Conservation (phyloP, 345 rosid species). For the Bretschneidera sinensis region DNA sequence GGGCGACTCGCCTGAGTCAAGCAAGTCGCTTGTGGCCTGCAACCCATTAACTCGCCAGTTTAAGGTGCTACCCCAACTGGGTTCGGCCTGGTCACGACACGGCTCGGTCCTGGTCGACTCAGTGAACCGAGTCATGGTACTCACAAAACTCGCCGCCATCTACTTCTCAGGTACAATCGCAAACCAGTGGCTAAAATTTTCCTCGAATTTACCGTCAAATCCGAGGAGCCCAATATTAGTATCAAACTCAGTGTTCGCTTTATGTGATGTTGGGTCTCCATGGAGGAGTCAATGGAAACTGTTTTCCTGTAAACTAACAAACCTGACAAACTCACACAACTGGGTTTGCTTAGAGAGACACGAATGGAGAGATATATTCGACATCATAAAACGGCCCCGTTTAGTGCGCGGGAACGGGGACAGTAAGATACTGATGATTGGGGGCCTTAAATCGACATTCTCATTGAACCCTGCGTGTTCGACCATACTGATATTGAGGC, state of each 20-base stretch:
- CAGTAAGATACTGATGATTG: conserved; percentile 62
- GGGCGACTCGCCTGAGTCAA: conserved; percentile 54
- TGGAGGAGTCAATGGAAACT: conserved; percentile 91
- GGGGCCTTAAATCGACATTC: conserved; percentile 68
- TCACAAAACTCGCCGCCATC: conserved; percentile 70
- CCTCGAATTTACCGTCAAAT: conserved; percentile 79
- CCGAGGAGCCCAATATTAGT: conserved; percentile 74
- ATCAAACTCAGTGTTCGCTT: conserved; percentile 55
- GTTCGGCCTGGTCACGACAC: conserved; percentile 91
- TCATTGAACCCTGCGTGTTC: conserved; percentile 72
- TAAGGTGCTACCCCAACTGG: conserved; percentile 68
- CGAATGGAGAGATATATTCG: conserved; percentile 86
- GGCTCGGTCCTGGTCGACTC: conserved; percentile 78
- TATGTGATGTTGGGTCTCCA: conserved; percentile 87
- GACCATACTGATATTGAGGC: conserved; percentile 66
- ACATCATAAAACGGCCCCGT: conserved; percentile 77
- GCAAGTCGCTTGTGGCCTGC: conserved; percentile 66
- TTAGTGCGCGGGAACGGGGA: conserved; percentile 54
- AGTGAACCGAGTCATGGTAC: conserved; percentile 64
- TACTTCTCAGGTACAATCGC: conserved; percentile 41
- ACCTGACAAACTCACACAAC: conserved; percentile 25
- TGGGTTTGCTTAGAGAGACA: conserved; percentile 76
- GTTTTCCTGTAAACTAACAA: conserved; percentile 45
- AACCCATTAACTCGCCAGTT: conserved; percentile 73
- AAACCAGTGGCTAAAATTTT: conserved; percentile 60